Evolutionary conservation across 306 rosid genomes (phyloP).

Genomic region (Fragaria ananassa): DNA sequence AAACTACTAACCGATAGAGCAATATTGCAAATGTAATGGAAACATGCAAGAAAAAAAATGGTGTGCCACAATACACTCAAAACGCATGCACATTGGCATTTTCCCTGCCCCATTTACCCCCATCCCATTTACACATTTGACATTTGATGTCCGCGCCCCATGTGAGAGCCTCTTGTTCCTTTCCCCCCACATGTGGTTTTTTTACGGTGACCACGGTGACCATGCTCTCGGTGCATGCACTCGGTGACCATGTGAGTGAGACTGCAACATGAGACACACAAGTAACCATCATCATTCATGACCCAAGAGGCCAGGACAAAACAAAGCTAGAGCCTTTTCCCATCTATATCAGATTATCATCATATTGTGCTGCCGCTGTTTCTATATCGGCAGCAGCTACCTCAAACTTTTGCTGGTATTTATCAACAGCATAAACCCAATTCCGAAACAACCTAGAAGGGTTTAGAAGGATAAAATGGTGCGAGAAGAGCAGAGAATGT

Average conservation of each 20-base stretch:
- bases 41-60: neutral
- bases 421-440: neutral
- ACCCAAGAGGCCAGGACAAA: neutral
- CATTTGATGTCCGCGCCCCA: constrained; percentile 40
- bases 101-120: neutral
- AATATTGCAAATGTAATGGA: neutral
- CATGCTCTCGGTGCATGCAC: too few species aligned
- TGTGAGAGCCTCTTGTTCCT: constrained; percentile 36
- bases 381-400: neutral
- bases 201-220: constrained; percentile 5
- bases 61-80: neutral
- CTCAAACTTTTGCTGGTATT: neutral
- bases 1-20: neutral
- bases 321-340: neutral
- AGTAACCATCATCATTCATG: neutral
- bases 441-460: neutral
- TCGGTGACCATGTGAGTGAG: constrained; percentile 15
- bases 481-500: neutral
- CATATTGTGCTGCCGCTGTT: neutral
- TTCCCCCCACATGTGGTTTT: constrained; percentile 37
- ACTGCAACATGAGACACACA: constrained; percentile 8
- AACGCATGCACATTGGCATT: neutral
- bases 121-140: constrained; percentile 14
- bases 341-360: constrained; percentile 1
- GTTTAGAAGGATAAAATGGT: neutral